Conservation (phyloP, 2,329 filamentous ascomycete species). For the Chaetomiaceae sp. region DNA sequence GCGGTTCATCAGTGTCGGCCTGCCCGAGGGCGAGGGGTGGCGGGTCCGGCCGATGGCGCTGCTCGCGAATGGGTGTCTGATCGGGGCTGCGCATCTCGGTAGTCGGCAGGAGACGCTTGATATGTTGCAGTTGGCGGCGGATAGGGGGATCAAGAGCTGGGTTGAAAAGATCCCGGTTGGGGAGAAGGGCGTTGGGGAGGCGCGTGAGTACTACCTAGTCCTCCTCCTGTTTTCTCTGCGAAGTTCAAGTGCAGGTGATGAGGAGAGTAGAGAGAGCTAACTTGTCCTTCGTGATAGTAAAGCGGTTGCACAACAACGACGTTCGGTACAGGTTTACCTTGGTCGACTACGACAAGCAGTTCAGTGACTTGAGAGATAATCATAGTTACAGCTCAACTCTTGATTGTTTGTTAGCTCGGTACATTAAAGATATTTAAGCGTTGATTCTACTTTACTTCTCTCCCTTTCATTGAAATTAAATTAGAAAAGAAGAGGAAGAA, state of each 20-base stretch:
- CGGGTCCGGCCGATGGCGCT: conserved; percentile 52
- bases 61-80: conserved; percentile 67
- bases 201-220: not conserved
- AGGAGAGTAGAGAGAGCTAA: too few species aligned
- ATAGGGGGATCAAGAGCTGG: conserved; percentile 66
- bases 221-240: too few species aligned
- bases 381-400: too few species aligned
- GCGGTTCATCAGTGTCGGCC: conserved; percentile 72
- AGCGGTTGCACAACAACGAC: conserved; percentile 66
- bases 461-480: too few species aligned
- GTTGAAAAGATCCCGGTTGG: conserved; percentile 70
- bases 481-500: too few species aligned
- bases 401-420: too few species aligned
- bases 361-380: too few species aligned
- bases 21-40: conserved; percentile 67
- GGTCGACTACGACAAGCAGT: conserved; percentile 64
- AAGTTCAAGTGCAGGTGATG: too few species aligned
- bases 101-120: conserved; percentile 64
- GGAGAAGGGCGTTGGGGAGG: conserved; percentile 40
- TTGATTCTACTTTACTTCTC: too few species aligned
- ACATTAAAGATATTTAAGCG: too few species aligned
- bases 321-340: conserved; percentile 76
- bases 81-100: conserved; percentile 67
- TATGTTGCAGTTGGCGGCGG: conserved; percentile 67
- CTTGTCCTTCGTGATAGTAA: too few species aligned